Percentiles rank a stretch among this genome's conserved stretches.
Evolutionary conservation across 129 eudicot genomes (phyloP).

Genomic region (Arctium minus): DNA sequence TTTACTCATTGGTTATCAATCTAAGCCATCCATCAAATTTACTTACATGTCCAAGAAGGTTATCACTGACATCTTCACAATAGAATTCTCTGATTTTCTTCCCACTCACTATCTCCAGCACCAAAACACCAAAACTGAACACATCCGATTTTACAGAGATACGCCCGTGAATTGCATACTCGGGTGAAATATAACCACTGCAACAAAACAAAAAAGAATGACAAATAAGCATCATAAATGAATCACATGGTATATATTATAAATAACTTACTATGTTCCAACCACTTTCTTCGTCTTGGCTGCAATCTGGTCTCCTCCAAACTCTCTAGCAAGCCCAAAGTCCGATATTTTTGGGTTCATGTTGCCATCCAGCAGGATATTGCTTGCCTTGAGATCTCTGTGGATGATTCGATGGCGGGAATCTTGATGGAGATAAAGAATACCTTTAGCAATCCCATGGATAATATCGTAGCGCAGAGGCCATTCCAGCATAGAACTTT

Average conservation of each 20-base stretch:
- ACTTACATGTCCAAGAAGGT: constrained; percentile 35
- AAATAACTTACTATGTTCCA: constrained; percentile 39
- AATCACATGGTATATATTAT: not conserved
- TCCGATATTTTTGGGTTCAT: constrained; percentile 30
- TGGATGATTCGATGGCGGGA: constrained; percentile 3
- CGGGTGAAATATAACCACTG: constrained; percentile 15
- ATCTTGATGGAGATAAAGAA: constrained; percentile 16
- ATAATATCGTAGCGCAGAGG: constrained; percentile 5
- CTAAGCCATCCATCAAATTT: not conserved
- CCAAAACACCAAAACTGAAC: constrained; percentile 29
- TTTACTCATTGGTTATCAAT: not conserved
- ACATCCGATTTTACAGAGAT: constrained; percentile 9
- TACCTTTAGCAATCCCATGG: constrained; percentile 8
- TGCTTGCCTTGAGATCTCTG: constrained; percentile 28
- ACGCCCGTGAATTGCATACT: constrained; percentile 12
- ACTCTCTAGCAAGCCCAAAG: constrained; percentile 41
- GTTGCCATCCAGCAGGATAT: constrained; percentile 1
- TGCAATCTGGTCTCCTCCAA: constrained; percentile 27
- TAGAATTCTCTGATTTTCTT: constrained; percentile 35
- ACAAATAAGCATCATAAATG: not conserved
- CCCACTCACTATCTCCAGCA: constrained; percentile 29
- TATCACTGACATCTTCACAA: constrained; percentile 5
- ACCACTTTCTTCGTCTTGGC: constrained; percentile 26
- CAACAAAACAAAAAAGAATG: not conserved
- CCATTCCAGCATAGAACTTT: constrained; percentile 14